Base-by-base conservation (phyloP, 2,329 filamentous ascomycete species). In the Lachnellula suecica region DNA sequence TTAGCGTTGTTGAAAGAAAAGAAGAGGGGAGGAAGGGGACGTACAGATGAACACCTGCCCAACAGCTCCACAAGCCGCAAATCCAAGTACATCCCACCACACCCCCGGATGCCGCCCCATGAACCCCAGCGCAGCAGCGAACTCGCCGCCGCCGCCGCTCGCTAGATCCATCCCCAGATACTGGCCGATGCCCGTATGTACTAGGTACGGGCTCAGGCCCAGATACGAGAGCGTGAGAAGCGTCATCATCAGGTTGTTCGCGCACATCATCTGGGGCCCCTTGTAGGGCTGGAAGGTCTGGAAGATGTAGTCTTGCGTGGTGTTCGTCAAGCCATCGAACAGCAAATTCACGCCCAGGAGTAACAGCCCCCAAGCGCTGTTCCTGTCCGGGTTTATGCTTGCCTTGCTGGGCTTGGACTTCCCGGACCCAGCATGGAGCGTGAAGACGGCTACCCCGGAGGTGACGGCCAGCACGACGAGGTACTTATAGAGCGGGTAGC, bases 181-280 rank as follows among this genome's bases (percentile, higher is more conserved):
- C 59, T 82, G 77, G 54, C 87, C 79, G 15, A 85, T 54, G 6
- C 79, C 78, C 1, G 84, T 91, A 52, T 79, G 76, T 0, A 87
- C 88, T n/a, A 97, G 71, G 74, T 87, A 90, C 0, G 94, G 94
- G 63, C 85, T 88, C 19, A 91, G 66, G 17, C 93, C 59, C 41
- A 99, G 82, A 66, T 96, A 97, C 0, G 74, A 67, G 19, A 82
- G 78, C 3, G 92, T 97, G 51, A 97, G 77, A 43, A 84, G 67
- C 3, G 91, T 93, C 63, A 83, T 87, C 71, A 97, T 88, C 51
- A 96, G 76, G 69, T 97, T 99, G 72, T 97, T 91, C 35, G 93
- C 92, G 69, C 92, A 95, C 94, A 99, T 99, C 94, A 99, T 99
- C 79, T 99, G 94, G 54, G 93, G 91, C 9, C 94, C 94, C 2